A percentile compares a stretch with the other conserved stretches of the same genome.
Evolutionary conservation across 345 rosid genomes (phyloP).

Genomic region (Mallotus nudiflorus): DNA sequence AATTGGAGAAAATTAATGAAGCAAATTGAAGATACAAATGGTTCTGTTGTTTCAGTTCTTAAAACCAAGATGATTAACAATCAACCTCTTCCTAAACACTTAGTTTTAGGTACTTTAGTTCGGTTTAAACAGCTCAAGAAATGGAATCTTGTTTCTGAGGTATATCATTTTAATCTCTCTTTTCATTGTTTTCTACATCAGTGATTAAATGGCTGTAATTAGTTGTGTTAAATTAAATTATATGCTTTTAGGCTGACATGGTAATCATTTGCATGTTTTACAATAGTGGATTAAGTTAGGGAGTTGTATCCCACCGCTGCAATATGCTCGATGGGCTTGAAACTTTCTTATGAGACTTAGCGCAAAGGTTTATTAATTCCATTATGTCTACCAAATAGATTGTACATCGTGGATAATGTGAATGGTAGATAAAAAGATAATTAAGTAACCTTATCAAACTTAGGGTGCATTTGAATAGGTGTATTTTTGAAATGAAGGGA

Average conservation of each 20-base stretch:
- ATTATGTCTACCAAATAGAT: no score
- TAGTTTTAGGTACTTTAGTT: constrained; percentile 83
- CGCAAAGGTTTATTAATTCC: no score
- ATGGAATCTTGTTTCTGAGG: constrained; percentile 89
- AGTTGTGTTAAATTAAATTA: no score
- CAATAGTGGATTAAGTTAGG: no score
- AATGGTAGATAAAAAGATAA: no score
- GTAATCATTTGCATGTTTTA: no score
- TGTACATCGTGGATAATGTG: no score
- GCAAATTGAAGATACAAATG: constrained; percentile 70
- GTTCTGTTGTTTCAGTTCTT: constrained; percentile 66
- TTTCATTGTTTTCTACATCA: no score
- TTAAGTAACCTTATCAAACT: not conserved
- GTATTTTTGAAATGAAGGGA: not conserved
- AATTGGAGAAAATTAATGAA: constrained; percentile 81
- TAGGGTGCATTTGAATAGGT: not conserved
- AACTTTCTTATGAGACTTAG: not conserved
- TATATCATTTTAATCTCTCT: constrained; percentile 36
- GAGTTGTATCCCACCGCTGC: no score
- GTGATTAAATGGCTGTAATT: no score
- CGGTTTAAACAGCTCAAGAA: constrained; percentile 90
- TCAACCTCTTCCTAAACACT: constrained; percentile 61
- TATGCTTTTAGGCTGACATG: no score
- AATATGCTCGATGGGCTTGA: no score
- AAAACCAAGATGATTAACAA: constrained; percentile 42